A percentile compares a stretch with the other conserved stretches of the same genome.
These are phyloP conservation scores for Platismatia glauca DNA, from an alignment of 495 filamentous ascomycete species.

Conservation along the genomic window DNA sequence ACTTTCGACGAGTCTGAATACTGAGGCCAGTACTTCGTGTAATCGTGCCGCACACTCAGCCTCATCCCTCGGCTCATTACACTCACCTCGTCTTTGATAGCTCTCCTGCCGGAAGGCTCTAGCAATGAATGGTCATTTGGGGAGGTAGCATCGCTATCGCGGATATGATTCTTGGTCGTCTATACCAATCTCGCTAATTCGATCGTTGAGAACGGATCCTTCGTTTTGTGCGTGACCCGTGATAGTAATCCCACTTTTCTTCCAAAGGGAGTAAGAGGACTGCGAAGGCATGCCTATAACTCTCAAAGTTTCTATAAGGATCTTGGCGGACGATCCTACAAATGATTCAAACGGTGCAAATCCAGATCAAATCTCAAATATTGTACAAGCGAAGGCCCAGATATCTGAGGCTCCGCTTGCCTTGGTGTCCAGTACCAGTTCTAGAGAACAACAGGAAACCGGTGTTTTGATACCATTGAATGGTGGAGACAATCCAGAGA, in stretches of 20 bases:
- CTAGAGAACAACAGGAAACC: slow-evolving; percentile 28
- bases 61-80: too few species aligned
- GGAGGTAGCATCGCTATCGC: not conserved
- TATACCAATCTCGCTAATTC: not conserved
- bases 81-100: too few species aligned
- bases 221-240: not conserved
- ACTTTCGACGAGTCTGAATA: too few species aligned
- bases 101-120: too few species aligned
- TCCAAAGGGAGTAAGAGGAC: not conserved
- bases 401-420: slow-evolving; percentile 28
- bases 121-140: not conserved
- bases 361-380: slow-evolving; percentile 25
- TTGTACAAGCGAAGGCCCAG: slow-evolving; percentile 32
- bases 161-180: slow-evolving; percentile 1
- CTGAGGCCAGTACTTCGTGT: too few species aligned
- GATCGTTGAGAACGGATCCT: not conserved
- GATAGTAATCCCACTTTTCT: not conserved
- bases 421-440: slow-evolving; percentile 30
- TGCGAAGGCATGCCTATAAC: slow-evolving; percentile 1
- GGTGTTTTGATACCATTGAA: slow-evolving; percentile 24
- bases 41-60: too few species aligned
- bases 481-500: slow-evolving; percentile 16
- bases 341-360: slow-evolving; percentile 4
- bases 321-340: not conserved
- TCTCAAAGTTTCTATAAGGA: slow-evolving; percentile 7